Percentiles rank a stretch among this genome's conserved stretches.
These are phyloP conservation scores for Fusarium nisikadoi DNA, from an alignment of 2,329 filamentous ascomycete species.

Conservation along the genomic window DNA sequence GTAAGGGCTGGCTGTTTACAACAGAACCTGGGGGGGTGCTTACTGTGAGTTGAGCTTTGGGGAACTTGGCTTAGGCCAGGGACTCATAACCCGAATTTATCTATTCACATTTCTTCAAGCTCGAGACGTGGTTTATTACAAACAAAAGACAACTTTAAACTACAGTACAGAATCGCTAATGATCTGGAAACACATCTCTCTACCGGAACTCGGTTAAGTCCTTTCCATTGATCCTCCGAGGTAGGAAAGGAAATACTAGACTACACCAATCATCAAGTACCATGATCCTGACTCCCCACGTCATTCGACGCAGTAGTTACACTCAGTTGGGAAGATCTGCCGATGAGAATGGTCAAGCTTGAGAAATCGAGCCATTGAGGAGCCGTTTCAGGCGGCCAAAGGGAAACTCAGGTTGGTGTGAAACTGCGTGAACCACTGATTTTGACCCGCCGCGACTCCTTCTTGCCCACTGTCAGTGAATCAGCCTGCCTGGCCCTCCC, in stretches of 20 bases:
- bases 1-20: background rate
- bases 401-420: conserved; percentile 7
- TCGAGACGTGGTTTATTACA: background rate
- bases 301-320: conserved; percentile 27
- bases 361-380: conserved; percentile 13
- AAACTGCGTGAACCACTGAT: conserved; percentile 4
- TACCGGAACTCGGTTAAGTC: conserved; percentile 26
- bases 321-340: conserved; percentile 21
- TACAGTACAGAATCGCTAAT: background rate
- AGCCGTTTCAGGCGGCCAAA: background rate
- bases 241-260: background rate
- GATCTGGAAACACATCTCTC: background rate
- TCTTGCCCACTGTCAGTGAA: background rate
- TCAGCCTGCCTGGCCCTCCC: background rate
- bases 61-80: background rate
- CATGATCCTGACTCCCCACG: conserved; percentile 23
- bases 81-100: background rate
- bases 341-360: conserved; percentile 8
- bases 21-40: background rate
- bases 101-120: background rate
- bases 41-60: too few relatives aligned
- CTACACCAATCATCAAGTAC: conserved; percentile 24
- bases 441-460: conserved; percentile 18
- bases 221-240: conserved; percentile 18
- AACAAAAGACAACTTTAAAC: background rate